Evolutionary conservation across 2,329 filamentous ascomycete species (phyloP).

Genomic region (Trichoderma lentiforme): DNA sequence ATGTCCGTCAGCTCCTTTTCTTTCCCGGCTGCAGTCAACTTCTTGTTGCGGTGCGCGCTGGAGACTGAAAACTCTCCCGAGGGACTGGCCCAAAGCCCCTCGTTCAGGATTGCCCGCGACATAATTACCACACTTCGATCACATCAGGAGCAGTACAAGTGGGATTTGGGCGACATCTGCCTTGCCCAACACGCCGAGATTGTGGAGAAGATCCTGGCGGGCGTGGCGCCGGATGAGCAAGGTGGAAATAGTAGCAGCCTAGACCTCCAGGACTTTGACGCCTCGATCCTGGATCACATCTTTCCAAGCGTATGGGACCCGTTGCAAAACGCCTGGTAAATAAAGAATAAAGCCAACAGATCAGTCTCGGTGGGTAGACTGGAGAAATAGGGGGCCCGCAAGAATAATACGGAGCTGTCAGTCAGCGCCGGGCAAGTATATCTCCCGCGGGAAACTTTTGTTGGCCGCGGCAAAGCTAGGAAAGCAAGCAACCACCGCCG

Average conservation of each 20-base stretch:
- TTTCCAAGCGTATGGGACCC: constrained; percentile 37
- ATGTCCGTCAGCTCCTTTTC: constrained; percentile 46
- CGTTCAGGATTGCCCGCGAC: constrained; percentile 42
- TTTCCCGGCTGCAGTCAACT: constrained; percentile 48
- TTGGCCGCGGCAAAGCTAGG: constrained; percentile 20
- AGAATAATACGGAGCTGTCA: constrained; percentile 5
- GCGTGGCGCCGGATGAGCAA: constrained; percentile 25
- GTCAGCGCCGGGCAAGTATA: not conserved
- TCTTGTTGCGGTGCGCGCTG: constrained; percentile 47
- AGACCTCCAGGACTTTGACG: constrained; percentile 30
- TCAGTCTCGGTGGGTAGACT: not conserved
- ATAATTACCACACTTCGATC: constrained; percentile 38
- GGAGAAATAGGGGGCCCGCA: not conserved
- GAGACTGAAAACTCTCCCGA: constrained; percentile 39
- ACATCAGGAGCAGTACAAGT: constrained; percentile 39
- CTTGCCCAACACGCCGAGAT: constrained; percentile 46
- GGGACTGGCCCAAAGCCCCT: constrained; percentile 36
- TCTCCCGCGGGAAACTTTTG: constrained; percentile 18
- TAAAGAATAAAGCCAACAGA: not conserved
- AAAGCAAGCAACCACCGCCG: constrained; percentile 9
- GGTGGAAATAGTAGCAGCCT: constrained; percentile 20
- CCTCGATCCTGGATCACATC: constrained; percentile 34
- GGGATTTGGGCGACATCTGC: constrained; percentile 52
- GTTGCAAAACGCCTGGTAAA: constrained; percentile 34
- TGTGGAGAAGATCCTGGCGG: constrained; percentile 41